phyloP scores from a whole-genome alignment of 1,284 basidiomycete genomes.

The Ustilago shanxiensis region DNA sequence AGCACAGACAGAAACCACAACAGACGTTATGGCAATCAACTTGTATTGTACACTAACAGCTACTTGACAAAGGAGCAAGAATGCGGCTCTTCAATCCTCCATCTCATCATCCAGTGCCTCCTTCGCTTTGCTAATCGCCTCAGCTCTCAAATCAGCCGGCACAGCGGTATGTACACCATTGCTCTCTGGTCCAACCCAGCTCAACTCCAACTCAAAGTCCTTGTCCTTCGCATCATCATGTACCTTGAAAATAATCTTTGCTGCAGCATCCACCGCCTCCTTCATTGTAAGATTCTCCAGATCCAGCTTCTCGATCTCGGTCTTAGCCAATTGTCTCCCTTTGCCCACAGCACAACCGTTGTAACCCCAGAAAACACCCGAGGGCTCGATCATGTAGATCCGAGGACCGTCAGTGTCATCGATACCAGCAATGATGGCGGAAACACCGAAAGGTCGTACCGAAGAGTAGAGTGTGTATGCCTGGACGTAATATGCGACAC shows the following conservation, averaged over 20 bases:
- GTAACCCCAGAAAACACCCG: slow-evolving; percentile 85
- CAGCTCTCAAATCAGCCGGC: slow-evolving; percentile 82
- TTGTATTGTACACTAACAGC: slow-evolving; percentile 18
- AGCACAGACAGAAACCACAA: background rate
- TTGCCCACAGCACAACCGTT: slow-evolving; percentile 84
- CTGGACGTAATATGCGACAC: slow-evolving; percentile 89
- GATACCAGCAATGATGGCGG: slow-evolving; percentile 88
- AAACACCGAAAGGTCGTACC: slow-evolving; percentile 95
- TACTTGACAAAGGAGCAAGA: background rate
- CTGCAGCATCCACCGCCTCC: slow-evolving; percentile 66
- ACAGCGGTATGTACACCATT: slow-evolving; percentile 84
- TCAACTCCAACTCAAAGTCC: slow-evolving; percentile 96
- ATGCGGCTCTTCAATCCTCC: slow-evolving; percentile 74
- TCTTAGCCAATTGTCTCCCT: slow-evolving; percentile 95
- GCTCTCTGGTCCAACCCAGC: slow-evolving; percentile 92
- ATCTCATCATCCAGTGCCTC: slow-evolving; percentile 86
- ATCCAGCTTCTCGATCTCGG: slow-evolving; percentile 95
- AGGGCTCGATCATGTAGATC: slow-evolving; percentile 93
- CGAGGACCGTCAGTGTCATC: slow-evolving; percentile 82
- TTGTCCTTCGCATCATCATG: slow-evolving; percentile 98
- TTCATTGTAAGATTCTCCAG: slow-evolving; percentile 78
- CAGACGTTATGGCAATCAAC: background rate
- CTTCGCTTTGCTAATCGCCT: slow-evolving; percentile 90
- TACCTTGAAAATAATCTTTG: slow-evolving; percentile 83
- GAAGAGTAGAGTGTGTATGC: slow-evolving; percentile 98